phyloP scores from a whole-genome alignment of 2,329 filamentous ascomycete species.

The Aureobasidium mangrovei region DNA sequence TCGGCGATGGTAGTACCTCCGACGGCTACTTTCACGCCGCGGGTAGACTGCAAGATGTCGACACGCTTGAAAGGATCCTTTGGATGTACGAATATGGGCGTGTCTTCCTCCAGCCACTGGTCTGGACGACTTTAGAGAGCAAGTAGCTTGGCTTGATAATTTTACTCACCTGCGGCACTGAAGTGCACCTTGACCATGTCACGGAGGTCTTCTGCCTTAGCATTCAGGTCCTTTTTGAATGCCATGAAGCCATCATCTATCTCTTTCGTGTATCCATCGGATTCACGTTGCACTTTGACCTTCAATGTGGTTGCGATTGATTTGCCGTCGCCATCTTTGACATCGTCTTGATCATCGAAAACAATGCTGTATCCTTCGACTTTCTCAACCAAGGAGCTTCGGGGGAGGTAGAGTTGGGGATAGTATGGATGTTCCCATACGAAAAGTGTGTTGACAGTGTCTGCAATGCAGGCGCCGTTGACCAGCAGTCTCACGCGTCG shows the following conservation, averaged over 20 bases:
- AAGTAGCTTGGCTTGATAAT: too few relatives aligned
- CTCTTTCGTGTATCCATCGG: background rate
- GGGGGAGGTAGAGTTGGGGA: slow-evolving; percentile 34
- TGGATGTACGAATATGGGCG: slow-evolving; percentile 52
- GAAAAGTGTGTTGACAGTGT: slow-evolving; percentile 27
- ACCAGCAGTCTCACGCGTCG: slow-evolving; percentile 27
- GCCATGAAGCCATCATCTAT: slow-evolving; percentile 26
- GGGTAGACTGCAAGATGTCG: slow-evolving; percentile 49
- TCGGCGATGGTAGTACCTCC: slow-evolving; percentile 42
- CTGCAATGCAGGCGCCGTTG: slow-evolving; percentile 27
- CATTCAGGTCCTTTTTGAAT: slow-evolving; percentile 16
- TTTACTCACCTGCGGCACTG: slow-evolving; percentile 13
- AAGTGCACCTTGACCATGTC: slow-evolving; percentile 15
- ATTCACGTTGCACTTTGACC: slow-evolving; percentile 17
- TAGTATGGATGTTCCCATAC: slow-evolving; percentile 41
- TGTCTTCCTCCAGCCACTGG: slow-evolving; percentile 51
- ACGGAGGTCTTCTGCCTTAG: background rate
- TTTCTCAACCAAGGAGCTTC: slow-evolving; percentile 12
- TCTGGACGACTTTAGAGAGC: slow-evolving; percentile 20
- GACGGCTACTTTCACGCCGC: slow-evolving; percentile 44
- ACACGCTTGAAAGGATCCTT: slow-evolving; percentile 60
- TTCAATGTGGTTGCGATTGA: slow-evolving; percentile 21
- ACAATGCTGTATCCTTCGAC: background rate
- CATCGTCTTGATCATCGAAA: slow-evolving; percentile 17
- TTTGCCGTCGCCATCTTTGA: slow-evolving; percentile 17